These are phyloP conservation scores for Mycena sp. DNA, from an alignment of 1,284 basidiomycete genomes.

Conservation along the genomic window DNA sequence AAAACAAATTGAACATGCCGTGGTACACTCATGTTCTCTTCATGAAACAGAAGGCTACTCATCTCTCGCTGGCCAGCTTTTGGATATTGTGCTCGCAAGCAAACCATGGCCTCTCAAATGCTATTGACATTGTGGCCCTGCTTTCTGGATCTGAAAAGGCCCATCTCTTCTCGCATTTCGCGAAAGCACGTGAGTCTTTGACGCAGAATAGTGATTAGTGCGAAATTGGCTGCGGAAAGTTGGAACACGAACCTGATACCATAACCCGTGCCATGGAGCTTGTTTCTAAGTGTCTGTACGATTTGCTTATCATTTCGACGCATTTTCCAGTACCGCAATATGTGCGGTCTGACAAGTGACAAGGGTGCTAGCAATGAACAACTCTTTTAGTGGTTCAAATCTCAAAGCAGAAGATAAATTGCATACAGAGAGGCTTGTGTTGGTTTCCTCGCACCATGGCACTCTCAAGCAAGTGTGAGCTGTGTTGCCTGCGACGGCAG, in stretches of 20 bases:
- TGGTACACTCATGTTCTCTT: not conserved
- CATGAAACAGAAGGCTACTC: not conserved
- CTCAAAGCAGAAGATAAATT: no score
- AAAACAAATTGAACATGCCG: not conserved
- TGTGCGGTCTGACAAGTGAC: no score
- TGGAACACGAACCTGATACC: not conserved
- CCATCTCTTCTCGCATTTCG: not conserved
- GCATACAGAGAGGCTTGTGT: no score
- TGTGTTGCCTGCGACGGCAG: no score
- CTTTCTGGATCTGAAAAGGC: not conserved
- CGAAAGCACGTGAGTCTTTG: not conserved
- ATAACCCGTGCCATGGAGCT: not conserved
- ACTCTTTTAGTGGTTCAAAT: no score
- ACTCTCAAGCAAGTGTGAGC: no score
- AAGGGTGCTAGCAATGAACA: no score
- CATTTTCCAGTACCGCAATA: slow-evolving; percentile 4
- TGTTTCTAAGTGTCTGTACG: not conserved
- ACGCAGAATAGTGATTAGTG: not conserved
- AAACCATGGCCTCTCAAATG: not conserved
- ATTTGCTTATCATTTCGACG: not conserved
- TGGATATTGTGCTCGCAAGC: no score
- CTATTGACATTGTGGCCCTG: not conserved
- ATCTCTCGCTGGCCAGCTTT: not conserved
- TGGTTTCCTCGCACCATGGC: no score
- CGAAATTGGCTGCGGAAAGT: not conserved